Evolutionary conservation across 805 yeast species (phyloP).

Genomic region (Monosporozyma yasuniensis): DNA sequence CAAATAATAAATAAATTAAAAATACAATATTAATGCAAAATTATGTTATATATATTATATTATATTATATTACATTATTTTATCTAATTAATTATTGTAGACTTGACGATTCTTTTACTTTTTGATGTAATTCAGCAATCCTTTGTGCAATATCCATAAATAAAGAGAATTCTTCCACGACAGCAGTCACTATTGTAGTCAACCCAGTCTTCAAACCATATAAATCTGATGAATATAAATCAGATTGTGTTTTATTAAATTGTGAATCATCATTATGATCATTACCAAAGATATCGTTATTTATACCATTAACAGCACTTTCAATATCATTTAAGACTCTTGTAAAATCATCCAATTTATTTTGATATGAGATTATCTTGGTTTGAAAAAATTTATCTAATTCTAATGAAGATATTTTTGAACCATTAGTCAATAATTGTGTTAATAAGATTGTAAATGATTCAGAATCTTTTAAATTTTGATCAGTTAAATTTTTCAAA

Average conservation of each 20-base stretch:
- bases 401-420: conserved; percentile 47
- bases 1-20: neutral
- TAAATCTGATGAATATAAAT: conserved; percentile 7
- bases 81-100: no score
- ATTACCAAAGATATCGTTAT: conserved; percentile 33
- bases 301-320: conserved; percentile 52
- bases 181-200: conserved; percentile 48
- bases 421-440: conserved; percentile 45
- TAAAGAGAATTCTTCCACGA: conserved; percentile 57
- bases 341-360: conserved; percentile 43
- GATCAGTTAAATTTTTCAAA: conserved; percentile 37
- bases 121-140: conserved; percentile 61
- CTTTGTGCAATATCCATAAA: conserved; percentile 71
- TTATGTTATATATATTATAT: neutral
- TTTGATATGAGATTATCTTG: conserved; percentile 30
- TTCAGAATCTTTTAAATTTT: conserved; percentile 38
- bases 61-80: neutral
- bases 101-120: conserved; percentile 27
- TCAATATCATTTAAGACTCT: conserved; percentile 46
- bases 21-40: neutral
- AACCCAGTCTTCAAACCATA: conserved; percentile 28
- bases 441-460: conserved; percentile 45
- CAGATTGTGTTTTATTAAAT: neutral
- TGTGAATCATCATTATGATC: neutral
- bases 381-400: conserved; percentile 48